These are phyloP conservation scores for Microbotryum saponariae DNA, from an alignment of 1,284 basidiomycete genomes.

Conservation along the genomic window DNA sequence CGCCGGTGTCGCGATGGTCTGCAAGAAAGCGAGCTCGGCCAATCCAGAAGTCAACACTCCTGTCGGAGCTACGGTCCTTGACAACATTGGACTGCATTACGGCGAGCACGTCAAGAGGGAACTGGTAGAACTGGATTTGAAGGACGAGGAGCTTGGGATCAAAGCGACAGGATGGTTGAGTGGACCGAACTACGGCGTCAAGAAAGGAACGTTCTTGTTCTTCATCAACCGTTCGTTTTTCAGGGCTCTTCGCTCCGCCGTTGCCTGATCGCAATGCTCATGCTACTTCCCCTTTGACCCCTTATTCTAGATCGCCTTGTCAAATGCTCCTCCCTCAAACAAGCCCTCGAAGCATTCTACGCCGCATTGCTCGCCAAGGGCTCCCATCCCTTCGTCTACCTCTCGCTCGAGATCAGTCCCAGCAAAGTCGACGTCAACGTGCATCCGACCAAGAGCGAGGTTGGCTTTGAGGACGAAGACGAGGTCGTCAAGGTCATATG, in stretches of 20 bases:
- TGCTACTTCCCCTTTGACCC: not conserved
- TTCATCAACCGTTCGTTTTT: conserved; percentile 84
- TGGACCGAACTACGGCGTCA: conserved; percentile 80
- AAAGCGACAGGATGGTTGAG: conserved; percentile 69
- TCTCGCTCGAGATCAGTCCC: conserved; percentile 78
- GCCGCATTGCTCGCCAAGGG: conserved; percentile 84
- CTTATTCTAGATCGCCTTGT: conserved; percentile 71
- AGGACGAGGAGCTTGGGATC: conserved; percentile 48
- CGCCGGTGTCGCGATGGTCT: conserved; percentile 74
- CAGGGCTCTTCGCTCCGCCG: not conserved
- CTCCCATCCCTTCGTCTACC: conserved; percentile 79
- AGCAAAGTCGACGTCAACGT: conserved; percentile 92
- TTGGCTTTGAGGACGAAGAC: conserved; percentile 80
- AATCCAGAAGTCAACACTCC: conserved; percentile 68
- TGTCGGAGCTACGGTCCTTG: conserved; percentile 56
- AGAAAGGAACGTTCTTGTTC: conserved; percentile 75
- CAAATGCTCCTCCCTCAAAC: conserved; percentile 78
- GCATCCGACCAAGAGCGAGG: conserved; percentile 92
- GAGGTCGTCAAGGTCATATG: conserved; percentile 72
- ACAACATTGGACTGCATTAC: conserved; percentile 74
- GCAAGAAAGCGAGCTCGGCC: conserved; percentile 74
- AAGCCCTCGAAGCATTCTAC: conserved; percentile 81
- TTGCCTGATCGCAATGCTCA: conserved; percentile 5
- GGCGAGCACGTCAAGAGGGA: conserved; percentile 74
- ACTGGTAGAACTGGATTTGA: conserved; percentile 51